Conservation (phyloP, 805 yeast species). For the Schwanniomyces polymorphus region DNA sequence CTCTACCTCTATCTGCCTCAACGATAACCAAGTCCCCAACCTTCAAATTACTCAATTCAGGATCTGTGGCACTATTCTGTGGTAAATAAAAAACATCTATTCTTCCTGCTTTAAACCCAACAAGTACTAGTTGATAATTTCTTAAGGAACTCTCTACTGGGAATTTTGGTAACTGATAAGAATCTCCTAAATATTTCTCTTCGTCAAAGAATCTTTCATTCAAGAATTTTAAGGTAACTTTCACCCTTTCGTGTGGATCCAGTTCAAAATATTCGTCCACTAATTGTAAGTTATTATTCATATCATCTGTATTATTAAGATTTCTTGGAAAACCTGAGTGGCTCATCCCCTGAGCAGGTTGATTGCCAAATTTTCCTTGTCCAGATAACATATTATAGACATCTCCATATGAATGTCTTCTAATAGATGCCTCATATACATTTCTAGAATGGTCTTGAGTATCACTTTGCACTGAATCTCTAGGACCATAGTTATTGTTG, state of each 20-base stretch:
- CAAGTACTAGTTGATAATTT: conserved; percentile 50
- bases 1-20: conserved; percentile 82
- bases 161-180: conserved; percentile 35
- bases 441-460: background rate
- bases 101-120: conserved; percentile 78
- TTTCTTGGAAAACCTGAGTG: background rate
- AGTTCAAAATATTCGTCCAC: conserved; percentile 35
- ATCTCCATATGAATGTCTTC: conserved; percentile 13
- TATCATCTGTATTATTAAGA: conserved; percentile 5
- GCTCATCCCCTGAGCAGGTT: background rate
- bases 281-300: conserved; percentile 11
- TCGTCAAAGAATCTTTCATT: conserved; percentile 29
- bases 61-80: conserved; percentile 9
- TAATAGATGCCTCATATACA: conserved; percentile 6
- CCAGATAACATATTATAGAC: conserved; percentile 4
- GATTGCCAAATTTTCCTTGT: background rate
- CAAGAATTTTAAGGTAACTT: conserved; percentile 29
- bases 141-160: conserved; percentile 37
- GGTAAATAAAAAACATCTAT: conserved; percentile 74
- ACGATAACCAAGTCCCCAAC: conserved; percentile 74
- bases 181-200: conserved; percentile 25
- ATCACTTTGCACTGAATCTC: background rate
- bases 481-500: conserved; percentile 5
- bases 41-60: conserved; percentile 29
- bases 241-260: conserved; percentile 40